Evolutionary conservation across 805 yeast genomes (phyloP), one percentile per base, ranked within the genome.

Genomic region (Zygosaccharomyces rouxii): DNA sequence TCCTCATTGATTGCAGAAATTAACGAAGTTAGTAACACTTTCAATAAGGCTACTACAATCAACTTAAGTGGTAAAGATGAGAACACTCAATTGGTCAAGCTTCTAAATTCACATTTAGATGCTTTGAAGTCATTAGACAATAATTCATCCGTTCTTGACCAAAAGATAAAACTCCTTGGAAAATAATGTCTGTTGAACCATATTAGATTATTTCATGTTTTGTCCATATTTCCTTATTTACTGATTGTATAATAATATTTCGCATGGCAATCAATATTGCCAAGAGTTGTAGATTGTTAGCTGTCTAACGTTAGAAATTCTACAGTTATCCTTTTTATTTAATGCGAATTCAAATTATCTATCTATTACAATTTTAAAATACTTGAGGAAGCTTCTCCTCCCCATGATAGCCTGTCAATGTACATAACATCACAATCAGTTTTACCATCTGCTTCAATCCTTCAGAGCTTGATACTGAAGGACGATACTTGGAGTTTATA

Each of bases 61-160:
- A 70, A 67, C 42, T 51, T 59, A n/a, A 54, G 57, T 13, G 64
- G 63, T 26, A 68, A 66, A 28, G 73, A 67, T 28, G 72, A 68
- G 41, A 67, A 66, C 30, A 81, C 80, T 55, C 89, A 84, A 62
- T 79, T 92, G 53, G 84, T 94, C 26, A 84, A 81, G 64, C 74
- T 94, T 54, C 76, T 94, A 62, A 90, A 92, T 63, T 80, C 88
- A 40, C 98, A 94, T 66, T 72, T 94, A 67, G 94, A 90, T 53
- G 88, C 95, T 53, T 76, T 94, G 69, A 89, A 83, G 63, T 89
- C 90, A 75, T 79, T 94, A 48, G 96, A 94, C 62, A 77, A 76
- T 53, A 79, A 83, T 53, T 88, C 95, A 45, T 75, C 75, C 16
- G 71, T 72, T 21, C 73, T 94, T 57, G 87, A 84, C 63, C 76